Base-by-base conservation (phyloP, 176 grass and related monocot species). In the Phoenix roebelenii region DNA sequence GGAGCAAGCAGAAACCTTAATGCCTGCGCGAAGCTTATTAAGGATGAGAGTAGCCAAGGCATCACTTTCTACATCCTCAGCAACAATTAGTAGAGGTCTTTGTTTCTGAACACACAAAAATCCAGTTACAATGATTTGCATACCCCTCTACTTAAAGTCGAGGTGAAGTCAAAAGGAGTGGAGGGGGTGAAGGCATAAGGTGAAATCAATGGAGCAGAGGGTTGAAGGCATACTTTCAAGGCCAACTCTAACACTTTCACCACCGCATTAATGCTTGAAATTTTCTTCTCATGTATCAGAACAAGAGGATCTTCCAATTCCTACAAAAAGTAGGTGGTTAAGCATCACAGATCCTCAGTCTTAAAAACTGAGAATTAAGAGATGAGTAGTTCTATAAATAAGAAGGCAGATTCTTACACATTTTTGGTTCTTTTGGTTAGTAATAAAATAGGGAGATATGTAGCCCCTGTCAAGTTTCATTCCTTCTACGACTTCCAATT, bases 371-470 rank as follows among this genome's bases (percentile, higher is more conserved):
- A 44, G 10, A 44, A 12, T 9, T 14, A 0, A 44, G 35, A 44
- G 35, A 44, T 12, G 6, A 44, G 35, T 12, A 2, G 35, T 44
- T 44, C 7, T 14, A 44, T 14, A 44, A 6, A 44, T 14, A 44
- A 44, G 10, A 44, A 44, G 35, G 35, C 50, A 16, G 18, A 29
- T 30, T 54, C 92, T 88, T 85, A 98, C 93, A 75, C 87, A 98
- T 85, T 98, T 98, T 76, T 98, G 93, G 67, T 72, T 92, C 67
- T 98, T 98, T 23, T 54, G 79, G 66, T 89, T 85, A 52, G 93
- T 92, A 69, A 98, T 58, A n/a, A 98, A 98, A 59, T 98, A 98
- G 5, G 93, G 93, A 60, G 93, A 98, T 77, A 98, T 98, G 72
- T 92, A 98, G 49, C 93, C 87, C 64, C 93, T 79, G 62, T 98